Evolutionary conservation across 2,329 filamentous ascomycete species (phyloP).

Genomic region (Trichoderma arundinaceum): DNA sequence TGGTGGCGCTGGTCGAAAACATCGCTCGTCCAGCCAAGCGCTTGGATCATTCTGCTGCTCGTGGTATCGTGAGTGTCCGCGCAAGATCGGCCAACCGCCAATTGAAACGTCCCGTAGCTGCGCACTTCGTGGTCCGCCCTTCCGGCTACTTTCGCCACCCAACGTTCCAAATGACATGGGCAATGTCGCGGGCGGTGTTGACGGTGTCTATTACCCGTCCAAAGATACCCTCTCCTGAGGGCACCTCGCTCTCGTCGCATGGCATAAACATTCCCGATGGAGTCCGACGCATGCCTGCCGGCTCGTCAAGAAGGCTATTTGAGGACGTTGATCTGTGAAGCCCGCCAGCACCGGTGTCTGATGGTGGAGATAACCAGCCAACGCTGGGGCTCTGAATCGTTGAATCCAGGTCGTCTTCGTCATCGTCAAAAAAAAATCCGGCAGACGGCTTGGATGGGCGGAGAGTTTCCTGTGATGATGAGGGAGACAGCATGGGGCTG

Average conservation of each 20-base stretch:
- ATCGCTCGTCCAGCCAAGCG: slow-evolving; percentile 1
- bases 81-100: neutral
- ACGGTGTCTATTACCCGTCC: slow-evolving; percentile 82
- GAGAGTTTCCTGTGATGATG: slow-evolving; percentile 82
- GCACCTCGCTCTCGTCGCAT: slow-evolving; percentile 73
- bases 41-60: slow-evolving; percentile 19
- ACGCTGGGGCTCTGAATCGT: slow-evolving; percentile 39
- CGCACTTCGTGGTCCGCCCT: neutral
- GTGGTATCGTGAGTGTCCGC: slow-evolving; percentile 8
- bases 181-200: slow-evolving; percentile 73
- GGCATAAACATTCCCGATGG: slow-evolving; percentile 92
- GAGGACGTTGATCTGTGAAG: slow-evolving; percentile 57
- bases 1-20: slow-evolving; percentile 13
- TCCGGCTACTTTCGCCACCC: slow-evolving; percentile 62
- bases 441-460: slow-evolving; percentile 71
- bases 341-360: slow-evolving; percentile 38
- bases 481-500: slow-evolving; percentile 67
- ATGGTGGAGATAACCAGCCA: slow-evolving; percentile 42
- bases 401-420: slow-evolving; percentile 58
- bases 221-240: slow-evolving; percentile 68
- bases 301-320: slow-evolving; percentile 56
- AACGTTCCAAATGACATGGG: slow-evolving; percentile 74
- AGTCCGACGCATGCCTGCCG: slow-evolving; percentile 73
- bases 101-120: neutral
- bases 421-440: slow-evolving; percentile 67